Evolutionary conservation across 768 basidiomycete genomes (phyloP), one percentile per base, ranked within the genome.

Genomic region (Mycena chlorophos): DNA sequence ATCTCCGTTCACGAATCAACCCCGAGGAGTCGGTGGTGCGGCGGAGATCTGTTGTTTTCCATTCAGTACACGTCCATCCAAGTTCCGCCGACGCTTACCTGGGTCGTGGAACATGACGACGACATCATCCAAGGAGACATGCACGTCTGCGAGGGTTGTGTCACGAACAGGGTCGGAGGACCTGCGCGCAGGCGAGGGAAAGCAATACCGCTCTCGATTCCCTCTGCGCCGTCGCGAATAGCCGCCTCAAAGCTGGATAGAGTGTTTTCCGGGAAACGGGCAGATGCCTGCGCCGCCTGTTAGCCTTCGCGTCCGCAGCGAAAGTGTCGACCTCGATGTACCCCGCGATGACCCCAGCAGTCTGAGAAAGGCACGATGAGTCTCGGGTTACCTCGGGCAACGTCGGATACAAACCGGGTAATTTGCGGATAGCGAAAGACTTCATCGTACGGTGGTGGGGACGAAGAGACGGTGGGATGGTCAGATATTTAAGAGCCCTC

Each of bases 101-200:
- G 93, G 90, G 71, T 98, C 96, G 72, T 99, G 96, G 75, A 96
- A 98, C 91, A 98, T 92, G 46, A 98, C 72, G 29, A 98, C 88
- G 37, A 91, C 83, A 66, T 85, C 80, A 71, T 99, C 96, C 61
- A 75, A 73, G 30, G 95, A 92, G 65, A 96, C 88, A 72, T 98
- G 95, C 65, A 98, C 93, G 84, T 97, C 95, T 96, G 83, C 65
- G 66, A 64, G 68, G 70, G 83, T n/a, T n/a, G n/a, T 86, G 78
- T 85, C 73, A 78, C 72, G 72, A 58, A 60, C 63, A 62, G 60
- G 57, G 74, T 68, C 65, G 64, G 51, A 53, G n/a, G 61, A 64
- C 65, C 70, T 71, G 68, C 64, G 69, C 66, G 42, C 64, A 54
- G 61, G 63, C 68, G 61, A 64, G 52, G 52, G 49, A 58, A 64